Evolutionary conservation across 495 filamentous ascomycete genomes (phyloP), one percentile per base, ranked within the genome.

Genomic region (Echria macrotheca): DNA sequence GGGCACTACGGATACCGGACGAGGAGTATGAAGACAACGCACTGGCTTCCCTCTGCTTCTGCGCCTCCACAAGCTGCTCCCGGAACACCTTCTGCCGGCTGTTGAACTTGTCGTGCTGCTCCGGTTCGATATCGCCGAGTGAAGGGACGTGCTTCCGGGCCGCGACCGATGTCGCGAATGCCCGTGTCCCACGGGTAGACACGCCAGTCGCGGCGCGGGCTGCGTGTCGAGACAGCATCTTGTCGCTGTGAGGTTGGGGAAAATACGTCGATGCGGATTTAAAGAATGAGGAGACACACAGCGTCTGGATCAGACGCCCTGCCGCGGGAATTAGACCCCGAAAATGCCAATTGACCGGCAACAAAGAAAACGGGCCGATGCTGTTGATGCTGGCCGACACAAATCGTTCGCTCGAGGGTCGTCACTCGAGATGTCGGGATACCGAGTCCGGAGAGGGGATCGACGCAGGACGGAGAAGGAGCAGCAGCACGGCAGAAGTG

Each of bases 1-100:
- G 60, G 53, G 47, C 28, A 35, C 46, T 32, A n/a, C 38, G 47
- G 37, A 58, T 53, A 52, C 48, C 45, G 49, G 59, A 73, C 69
- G 79, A 77, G 70, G 72, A 66, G 65, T 43, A 35, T 2, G 64
- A 60, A 19, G 58, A 51, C 41, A 65, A 76, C 74, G 62, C 74
- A 91, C 87, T 90, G 74, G 87, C 86, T 86, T 85, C 80, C 76
- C 83, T 77, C 77, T 73, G 87, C 81, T 77, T 85, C 66, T 87
- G 78, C 64, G 80, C 82, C 64, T 82, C 79, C 56, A 82, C 79
- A 48, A 95, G 71, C 68, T 87, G 75, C 67, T 89, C 83, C 59
- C 93, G 84, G 73, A 96, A 98, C 60, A 84, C 78, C 61, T 83
- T 83, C 72, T 95, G 91, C 55, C 82, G 82, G 35, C 78, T 72